A percentile compares a stretch with the other conserved stretches of the same genome.
phyloP scores from a whole-genome alignment of 2,329 filamentous ascomycete species.

The Fulvia fulva region DNA sequence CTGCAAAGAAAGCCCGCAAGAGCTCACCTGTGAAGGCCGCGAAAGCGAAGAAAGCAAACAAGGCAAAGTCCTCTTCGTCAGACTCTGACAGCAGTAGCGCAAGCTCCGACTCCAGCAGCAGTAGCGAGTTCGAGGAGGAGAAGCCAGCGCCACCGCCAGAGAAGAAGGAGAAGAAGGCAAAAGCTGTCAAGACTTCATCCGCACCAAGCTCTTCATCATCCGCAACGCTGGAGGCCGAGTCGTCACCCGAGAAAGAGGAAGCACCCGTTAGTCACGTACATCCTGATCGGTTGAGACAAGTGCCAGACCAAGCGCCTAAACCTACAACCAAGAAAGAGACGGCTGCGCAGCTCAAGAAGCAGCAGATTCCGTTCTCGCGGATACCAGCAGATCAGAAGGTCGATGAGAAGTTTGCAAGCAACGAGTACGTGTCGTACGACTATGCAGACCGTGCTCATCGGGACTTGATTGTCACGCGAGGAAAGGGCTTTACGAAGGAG shows the following conservation, averaged over 20 bases:
- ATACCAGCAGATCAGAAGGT: conserved; percentile 66
- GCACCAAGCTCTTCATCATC: conserved; percentile 30
- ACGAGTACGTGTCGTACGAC: conserved; percentile 76
- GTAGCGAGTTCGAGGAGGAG: conserved; percentile 28
- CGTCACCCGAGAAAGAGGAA: conserved; percentile 27
- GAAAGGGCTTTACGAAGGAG: conserved; percentile 98
- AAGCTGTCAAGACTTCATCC: conserved; percentile 1
- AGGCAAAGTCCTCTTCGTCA: conserved; percentile 26
- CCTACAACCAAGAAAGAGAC: conserved; percentile 16
- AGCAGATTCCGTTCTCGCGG: conserved; percentile 70
- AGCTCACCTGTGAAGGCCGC: conserved; percentile 7
- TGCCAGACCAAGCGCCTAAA: conserved; percentile 10
- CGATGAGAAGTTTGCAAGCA: conserved; percentile 67
- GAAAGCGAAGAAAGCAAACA: conserved; percentile 20
- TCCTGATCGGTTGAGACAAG: conserved; percentile 33
- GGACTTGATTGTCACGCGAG: conserved; percentile 84
- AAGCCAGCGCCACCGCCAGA: conserved; percentile 13
- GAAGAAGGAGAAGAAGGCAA: conserved; percentile 22
- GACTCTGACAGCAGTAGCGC: conserved; percentile 24
- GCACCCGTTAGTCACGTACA: conserved; percentile 34
- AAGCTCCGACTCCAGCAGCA: conserved; percentile 39
- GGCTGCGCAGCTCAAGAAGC: conserved; percentile 46
- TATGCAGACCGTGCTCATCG: conserved; percentile 87
- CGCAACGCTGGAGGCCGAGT: conserved; percentile 28
- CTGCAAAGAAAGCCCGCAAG: conserved; percentile 30